Percentiles rank a stretch among this genome's conserved stretches.
phyloP scores from a whole-genome alignment of 139 green algal species.

The Haematococcus lacustris region DNA sequence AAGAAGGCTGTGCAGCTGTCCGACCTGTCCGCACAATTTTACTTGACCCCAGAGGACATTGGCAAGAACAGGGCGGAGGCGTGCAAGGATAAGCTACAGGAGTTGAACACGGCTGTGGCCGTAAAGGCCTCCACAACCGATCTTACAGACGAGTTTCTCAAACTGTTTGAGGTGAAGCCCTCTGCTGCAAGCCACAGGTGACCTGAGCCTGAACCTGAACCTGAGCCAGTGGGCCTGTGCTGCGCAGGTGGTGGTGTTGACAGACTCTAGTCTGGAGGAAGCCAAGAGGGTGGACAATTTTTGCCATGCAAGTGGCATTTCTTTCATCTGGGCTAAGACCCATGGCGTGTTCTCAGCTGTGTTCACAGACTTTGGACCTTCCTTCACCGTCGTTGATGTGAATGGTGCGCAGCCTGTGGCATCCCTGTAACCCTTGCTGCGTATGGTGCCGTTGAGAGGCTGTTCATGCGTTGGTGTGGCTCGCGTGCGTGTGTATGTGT shows the following conservation, averaged over 20 bases:
- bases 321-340: slow-evolving; percentile 83
- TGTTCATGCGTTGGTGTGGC: background rate
- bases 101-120: slow-evolving; percentile 88
- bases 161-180: slow-evolving; percentile 63
- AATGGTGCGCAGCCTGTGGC: slow-evolving; percentile 60
- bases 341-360: slow-evolving; percentile 88
- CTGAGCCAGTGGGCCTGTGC: background rate
- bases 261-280: slow-evolving; percentile 52
- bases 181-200: too few relatives aligned
- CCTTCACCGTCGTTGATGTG: slow-evolving; percentile 80
- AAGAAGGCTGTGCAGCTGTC: slow-evolving; percentile 28
- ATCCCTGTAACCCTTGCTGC: background rate
- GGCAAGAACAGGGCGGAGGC: slow-evolving; percentile 83
- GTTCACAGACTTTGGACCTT: slow-evolving; percentile 93
- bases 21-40: slow-evolving; percentile 92
- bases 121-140: slow-evolving; percentile 50
- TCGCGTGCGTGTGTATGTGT: too few relatives aligned
- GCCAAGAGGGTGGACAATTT: slow-evolving; percentile 67
- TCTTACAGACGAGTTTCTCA: slow-evolving; percentile 62
- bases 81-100: slow-evolving; percentile 84
- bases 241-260: slow-evolving; percentile 78
- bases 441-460: background rate
- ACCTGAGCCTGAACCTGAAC: too few relatives aligned
- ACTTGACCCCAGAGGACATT: slow-evolving; percentile 82
- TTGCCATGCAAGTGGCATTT: slow-evolving; percentile 65